Percentiles rank a stretch among this genome's conserved stretches.
Conservation (phyloP, 2,329 filamentous ascomycete species). For the Pezicula radicicola region DNA sequence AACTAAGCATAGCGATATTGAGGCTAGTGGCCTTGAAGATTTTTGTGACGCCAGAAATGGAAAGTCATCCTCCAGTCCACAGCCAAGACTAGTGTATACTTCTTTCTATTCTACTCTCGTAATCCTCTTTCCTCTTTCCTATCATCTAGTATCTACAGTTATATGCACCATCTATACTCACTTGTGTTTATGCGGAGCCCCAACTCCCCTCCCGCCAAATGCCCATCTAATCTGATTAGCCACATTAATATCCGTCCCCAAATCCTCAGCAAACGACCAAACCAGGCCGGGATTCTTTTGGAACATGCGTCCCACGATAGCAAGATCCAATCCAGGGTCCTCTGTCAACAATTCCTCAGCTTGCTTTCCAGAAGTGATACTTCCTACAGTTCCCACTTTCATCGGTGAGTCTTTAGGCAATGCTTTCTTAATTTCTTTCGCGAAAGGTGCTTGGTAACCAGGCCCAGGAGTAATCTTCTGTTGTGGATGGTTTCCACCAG, state of each 20-base stretch:
- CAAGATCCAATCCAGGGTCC: slow-evolving; percentile 44
- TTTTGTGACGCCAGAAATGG: too few relatives aligned
- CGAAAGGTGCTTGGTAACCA: slow-evolving; percentile 69
- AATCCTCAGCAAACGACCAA: slow-evolving; percentile 52
- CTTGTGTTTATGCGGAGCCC: not conserved
- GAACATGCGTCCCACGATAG: slow-evolving; percentile 50
- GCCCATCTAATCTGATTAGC: slow-evolving; percentile 55
- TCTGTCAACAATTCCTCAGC: slow-evolving; percentile 46
- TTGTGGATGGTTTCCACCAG: slow-evolving; percentile 59
- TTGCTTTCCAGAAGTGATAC: slow-evolving; percentile 40
- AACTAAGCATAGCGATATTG: too few relatives aligned
- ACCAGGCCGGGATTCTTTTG: slow-evolving; percentile 57
- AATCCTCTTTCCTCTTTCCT: not conserved
- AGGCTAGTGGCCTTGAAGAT: too few relatives aligned
- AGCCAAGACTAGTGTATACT: too few relatives aligned
- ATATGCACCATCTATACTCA: not conserved
- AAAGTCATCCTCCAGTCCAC: too few relatives aligned
- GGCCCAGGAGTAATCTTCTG: slow-evolving; percentile 57
- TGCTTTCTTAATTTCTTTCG: slow-evolving; percentile 67
- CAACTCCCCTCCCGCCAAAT: slow-evolving; percentile 39
- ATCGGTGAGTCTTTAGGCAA: slow-evolving; percentile 50
- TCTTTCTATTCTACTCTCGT: too few relatives aligned
- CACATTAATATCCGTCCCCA: slow-evolving; percentile 42
- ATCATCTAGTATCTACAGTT: not conserved
- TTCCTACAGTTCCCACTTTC: slow-evolving; percentile 44